A percentile compares a stretch with the other conserved stretches of the same genome.
These are phyloP conservation scores for Mortierella sp. DNA, from an alignment of 371 early-diverging fungal genomes.

Conservation along the genomic window DNA sequence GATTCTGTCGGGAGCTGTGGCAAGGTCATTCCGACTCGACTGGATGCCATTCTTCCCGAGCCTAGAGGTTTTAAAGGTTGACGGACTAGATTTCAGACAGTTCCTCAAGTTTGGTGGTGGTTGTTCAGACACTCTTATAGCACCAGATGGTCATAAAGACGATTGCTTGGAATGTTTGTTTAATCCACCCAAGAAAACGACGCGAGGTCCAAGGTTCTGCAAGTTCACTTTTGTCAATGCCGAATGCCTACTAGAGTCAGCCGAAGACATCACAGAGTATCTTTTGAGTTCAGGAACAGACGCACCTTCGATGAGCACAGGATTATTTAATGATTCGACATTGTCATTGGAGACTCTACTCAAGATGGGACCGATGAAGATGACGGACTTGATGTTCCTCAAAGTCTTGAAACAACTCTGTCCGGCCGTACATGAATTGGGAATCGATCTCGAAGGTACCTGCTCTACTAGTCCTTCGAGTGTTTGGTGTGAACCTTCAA, in stretches of 20 bases:
- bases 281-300: not conserved
- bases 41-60: conserved; percentile 13
- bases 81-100: conserved; percentile 12
- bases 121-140: not conserved
- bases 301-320: too few relatives aligned
- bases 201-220: conserved; percentile 1
- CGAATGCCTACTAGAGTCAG: not conserved
- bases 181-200: not conserved
- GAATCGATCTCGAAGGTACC: not conserved
- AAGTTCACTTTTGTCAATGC: conserved; percentile 5
- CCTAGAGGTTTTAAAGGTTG: conserved; percentile 6
- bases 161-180: too few relatives aligned
- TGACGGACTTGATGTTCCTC: not conserved
- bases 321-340: not conserved
- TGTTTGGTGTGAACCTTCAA: too few relatives aligned
- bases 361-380: not conserved
- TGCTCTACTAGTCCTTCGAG: not conserved
- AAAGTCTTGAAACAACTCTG: not conserved
- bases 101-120: not conserved
- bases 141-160: too few relatives aligned
- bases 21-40: conserved; percentile 8
- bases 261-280: not conserved
- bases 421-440: not conserved
- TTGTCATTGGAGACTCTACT: not conserved
- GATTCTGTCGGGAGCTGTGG: conserved; percentile 8